A percentile compares a stretch with the other conserved stretches of the same genome.
These are phyloP conservation scores for Teratosphaeria epicoccoides DNA, from an alignment of 2,329 filamentous ascomycete species.

Conservation along the genomic window DNA sequence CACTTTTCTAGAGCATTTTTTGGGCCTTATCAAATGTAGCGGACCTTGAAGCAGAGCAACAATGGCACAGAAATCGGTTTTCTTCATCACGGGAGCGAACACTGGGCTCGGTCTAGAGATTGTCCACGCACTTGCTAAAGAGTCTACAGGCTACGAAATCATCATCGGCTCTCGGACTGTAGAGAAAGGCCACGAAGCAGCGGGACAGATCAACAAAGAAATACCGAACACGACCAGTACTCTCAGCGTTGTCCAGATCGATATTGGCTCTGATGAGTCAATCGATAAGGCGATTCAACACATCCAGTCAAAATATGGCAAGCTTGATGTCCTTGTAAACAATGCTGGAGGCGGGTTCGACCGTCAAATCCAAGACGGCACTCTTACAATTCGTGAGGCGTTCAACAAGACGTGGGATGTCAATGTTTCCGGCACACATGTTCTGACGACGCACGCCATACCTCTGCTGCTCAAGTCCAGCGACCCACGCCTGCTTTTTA, in stretches of 20 bases:
- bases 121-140: conserved; percentile 43
- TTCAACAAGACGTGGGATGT: conserved; percentile 29
- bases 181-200: conserved; percentile 42
- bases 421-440: conserved; percentile 31
- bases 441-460: conserved; percentile 27
- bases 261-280: conserved; percentile 44
- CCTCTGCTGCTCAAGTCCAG: conserved; percentile 30
- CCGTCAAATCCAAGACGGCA: conserved; percentile 17
- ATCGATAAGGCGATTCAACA: conserved; percentile 38
- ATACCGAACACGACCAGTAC: conserved; percentile 32
- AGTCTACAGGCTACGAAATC: conserved; percentile 42
- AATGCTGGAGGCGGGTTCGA: conserved; percentile 46
- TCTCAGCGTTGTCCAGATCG: conserved; percentile 41
- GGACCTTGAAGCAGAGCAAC: too few relatives aligned
- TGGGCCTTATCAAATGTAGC: too few relatives aligned
- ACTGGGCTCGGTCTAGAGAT: conserved; percentile 51
- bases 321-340: conserved; percentile 46
- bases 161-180: conserved; percentile 45
- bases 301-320: conserved; percentile 33
- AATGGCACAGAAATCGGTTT: conserved; percentile 25
- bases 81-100: conserved; percentile 49
- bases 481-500: conserved; percentile 29
- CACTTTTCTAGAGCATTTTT: too few relatives aligned
- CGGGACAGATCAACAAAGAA: conserved; percentile 33
- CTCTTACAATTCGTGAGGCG: conserved; percentile 26